These are phyloP conservation scores for Pascua guehoae DNA, from an alignment of 1,284 basidiomycete genomes.

Conservation along the genomic window DNA sequence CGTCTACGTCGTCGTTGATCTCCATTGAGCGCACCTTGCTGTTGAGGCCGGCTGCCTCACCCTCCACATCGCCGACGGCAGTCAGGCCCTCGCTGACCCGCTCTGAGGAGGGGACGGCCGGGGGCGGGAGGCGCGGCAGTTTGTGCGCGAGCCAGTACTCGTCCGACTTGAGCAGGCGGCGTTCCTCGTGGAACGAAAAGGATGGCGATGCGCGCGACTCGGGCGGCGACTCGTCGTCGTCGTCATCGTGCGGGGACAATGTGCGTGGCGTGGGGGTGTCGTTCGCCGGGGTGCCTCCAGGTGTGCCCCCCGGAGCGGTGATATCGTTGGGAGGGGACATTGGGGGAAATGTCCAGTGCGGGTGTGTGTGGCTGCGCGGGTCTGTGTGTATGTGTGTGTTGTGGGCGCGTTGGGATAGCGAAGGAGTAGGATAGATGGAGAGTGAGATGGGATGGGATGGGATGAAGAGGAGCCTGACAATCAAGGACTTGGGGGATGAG, in stretches of 20 bases:
- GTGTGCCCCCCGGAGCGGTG: too few species aligned
- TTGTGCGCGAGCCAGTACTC: slow-evolving; percentile 48
- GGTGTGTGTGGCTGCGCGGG: too few species aligned
- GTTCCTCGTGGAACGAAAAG: slow-evolving; percentile 48
- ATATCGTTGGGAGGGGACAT: too few species aligned
- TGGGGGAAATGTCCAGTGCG: too few species aligned
- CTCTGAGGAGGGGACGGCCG: slow-evolving; percentile 19
- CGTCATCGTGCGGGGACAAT: not conserved
- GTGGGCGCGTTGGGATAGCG: too few species aligned
- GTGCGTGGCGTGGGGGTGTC: not conserved
- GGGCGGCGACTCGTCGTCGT: slow-evolving; percentile 14
- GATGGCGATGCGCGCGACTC: slow-evolving; percentile 37
- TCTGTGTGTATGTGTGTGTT: too few species aligned
- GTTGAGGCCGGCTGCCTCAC: not conserved
- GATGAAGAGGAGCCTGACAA: too few species aligned
- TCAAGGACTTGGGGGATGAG: too few species aligned
- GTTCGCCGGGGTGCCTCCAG: not conserved
- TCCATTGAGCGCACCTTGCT: not conserved
- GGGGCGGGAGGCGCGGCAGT: slow-evolving; percentile 39
- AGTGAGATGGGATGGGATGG: too few species aligned
- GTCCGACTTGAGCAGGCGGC: slow-evolving; percentile 43
- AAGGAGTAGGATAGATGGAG: too few species aligned
- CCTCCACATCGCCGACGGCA: slow-evolving; percentile 10
- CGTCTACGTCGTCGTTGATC: slow-evolving; percentile 1
- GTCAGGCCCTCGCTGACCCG: not conserved